These are phyloP conservation scores for Chaetothyriales sp. DNA, from an alignment of 2,329 filamentous ascomycete genomes.

Conservation along the genomic window DNA sequence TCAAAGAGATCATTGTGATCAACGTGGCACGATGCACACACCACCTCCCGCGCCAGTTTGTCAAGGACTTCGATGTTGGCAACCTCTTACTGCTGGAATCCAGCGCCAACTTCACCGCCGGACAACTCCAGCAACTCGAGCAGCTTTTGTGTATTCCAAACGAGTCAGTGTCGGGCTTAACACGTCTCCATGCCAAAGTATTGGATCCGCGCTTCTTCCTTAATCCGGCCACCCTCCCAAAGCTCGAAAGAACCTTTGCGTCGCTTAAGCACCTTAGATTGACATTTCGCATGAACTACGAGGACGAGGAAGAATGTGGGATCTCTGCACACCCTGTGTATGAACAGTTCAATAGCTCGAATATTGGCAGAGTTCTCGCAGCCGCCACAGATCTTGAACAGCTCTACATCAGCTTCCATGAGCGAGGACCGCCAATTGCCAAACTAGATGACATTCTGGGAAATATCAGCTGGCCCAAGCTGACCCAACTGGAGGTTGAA, in stretches of 20 bases:
- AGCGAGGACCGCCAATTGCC: constrained; percentile 8
- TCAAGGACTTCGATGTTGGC: constrained; percentile 10
- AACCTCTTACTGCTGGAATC: constrained; percentile 12
- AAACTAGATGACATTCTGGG: constrained; percentile 8
- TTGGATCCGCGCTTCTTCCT: constrained; percentile 15
- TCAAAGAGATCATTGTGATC: constrained; percentile 12
- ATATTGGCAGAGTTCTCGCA: constrained; percentile 7
- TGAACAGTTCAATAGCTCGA: background rate
- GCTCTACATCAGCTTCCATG: constrained; percentile 15
- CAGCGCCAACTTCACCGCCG: constrained; percentile 11
- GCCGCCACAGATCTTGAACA: constrained; percentile 7
- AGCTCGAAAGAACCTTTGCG: constrained; percentile 7
- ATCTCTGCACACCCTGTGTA: background rate
- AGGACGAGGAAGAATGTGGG: constrained; percentile 5
- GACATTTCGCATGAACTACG: constrained; percentile 11
- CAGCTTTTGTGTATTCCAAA: constrained; percentile 6
- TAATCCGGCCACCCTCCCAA: background rate
- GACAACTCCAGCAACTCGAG: constrained; percentile 12
- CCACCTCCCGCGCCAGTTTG: constrained; percentile 12
- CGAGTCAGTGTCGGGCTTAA: constrained; percentile 5
- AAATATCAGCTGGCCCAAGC: constrained; percentile 8
- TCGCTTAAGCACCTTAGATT: constrained; percentile 11
- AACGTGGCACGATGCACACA: constrained; percentile 14
- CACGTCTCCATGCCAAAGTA: constrained; percentile 8
- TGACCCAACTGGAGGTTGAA: constrained; percentile 12